A percentile compares a stretch with the other conserved stretches of the same genome.
These are phyloP conservation scores for Colletotrichum cuscutae DNA, from an alignment of 2,329 filamentous ascomycete genomes.

Conservation along the genomic window DNA sequence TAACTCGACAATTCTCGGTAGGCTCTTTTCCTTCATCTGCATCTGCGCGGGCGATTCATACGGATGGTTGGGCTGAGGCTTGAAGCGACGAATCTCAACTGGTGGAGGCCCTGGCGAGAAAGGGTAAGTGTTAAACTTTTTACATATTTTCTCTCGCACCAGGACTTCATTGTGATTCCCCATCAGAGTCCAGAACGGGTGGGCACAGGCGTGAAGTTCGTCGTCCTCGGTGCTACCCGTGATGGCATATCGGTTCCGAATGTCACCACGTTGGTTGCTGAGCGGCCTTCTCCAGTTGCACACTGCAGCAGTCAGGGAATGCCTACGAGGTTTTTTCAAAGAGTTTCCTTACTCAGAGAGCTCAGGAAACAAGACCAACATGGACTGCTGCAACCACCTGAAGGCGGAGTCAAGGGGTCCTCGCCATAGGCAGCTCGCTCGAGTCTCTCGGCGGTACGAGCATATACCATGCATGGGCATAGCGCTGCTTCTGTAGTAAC, in stretches of 20 bases:
- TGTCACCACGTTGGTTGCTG: conserved; percentile 10
- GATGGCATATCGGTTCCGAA: conserved; percentile 25
- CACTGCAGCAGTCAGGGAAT: conserved; percentile 2
- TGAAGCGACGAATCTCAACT: conserved; percentile 24
- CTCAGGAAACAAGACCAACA: conserved; percentile 15
- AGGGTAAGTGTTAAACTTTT: neutral
- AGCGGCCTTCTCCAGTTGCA: conserved; percentile 6
- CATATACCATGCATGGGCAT: conserved; percentile 19
- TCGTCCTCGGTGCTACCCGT: conserved; percentile 1
- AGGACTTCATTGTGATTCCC: conserved; percentile 22
- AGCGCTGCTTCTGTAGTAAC: neutral
- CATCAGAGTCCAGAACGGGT: conserved; percentile 16
- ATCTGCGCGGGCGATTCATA: conserved; percentile 18
- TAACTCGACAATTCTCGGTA: conserved; percentile 4
- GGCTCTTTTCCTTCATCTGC: conserved; percentile 4
- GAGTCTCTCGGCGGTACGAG: conserved; percentile 18
- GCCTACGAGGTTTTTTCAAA: neutral
- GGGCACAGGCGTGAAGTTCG: conserved; percentile 4
- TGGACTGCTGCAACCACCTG: neutral
- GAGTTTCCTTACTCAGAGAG: neutral
- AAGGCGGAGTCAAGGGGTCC: conserved; percentile 20
- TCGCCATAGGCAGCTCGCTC: conserved; percentile 23
- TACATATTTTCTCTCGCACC: conserved; percentile 23
- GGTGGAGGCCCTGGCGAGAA: neutral
- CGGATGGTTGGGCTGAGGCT: neutral